Evolutionary conservation across 805 yeast genomes (phyloP).

Genomic region (Kuraishia hungarica): DNA sequence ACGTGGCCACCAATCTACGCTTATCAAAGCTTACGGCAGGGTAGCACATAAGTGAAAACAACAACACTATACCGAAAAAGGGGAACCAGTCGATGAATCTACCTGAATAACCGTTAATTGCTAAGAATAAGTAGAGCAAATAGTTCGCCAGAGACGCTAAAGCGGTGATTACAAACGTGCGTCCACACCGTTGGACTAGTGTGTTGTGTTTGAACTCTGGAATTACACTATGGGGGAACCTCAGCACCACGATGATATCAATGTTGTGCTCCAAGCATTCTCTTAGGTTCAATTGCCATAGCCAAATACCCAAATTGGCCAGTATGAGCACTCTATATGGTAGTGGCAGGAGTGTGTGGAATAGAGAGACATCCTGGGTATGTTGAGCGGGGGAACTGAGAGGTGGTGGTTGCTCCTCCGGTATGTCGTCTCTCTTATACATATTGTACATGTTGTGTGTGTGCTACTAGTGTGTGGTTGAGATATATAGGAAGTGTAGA

Average conservation of each 20-base stretch:
- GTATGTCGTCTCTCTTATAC: background rate
- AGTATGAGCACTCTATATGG: slow-evolving; percentile 44
- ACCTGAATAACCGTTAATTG: slow-evolving; percentile 15
- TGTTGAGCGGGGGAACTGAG: background rate
- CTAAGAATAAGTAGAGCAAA: slow-evolving; percentile 17
- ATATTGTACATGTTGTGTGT: background rate
- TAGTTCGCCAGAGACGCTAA: slow-evolving; percentile 18
- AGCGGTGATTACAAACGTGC: slow-evolving; percentile 13
- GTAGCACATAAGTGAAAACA: slow-evolving; percentile 26
- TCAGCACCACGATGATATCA: slow-evolving; percentile 36
- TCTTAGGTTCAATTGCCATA: slow-evolving; percentile 43
- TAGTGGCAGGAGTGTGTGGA: slow-evolving; percentile 32
- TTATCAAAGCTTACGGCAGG: slow-evolving; percentile 27
- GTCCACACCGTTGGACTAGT: slow-evolving; percentile 10
- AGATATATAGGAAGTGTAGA: background rate
- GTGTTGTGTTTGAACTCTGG: slow-evolving; percentile 15
- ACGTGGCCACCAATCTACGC: slow-evolving; percentile 37
- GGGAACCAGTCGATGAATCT: slow-evolving; percentile 26
- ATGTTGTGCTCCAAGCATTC: slow-evolving; percentile 29
- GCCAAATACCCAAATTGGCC: slow-evolving; percentile 38
- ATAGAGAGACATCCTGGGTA: slow-evolving; percentile 4
- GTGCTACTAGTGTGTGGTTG: background rate
- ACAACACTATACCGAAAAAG: slow-evolving; percentile 24
- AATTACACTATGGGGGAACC: slow-evolving; percentile 18
- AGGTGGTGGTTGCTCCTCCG: background rate